Evolutionary conservation across 1,139 yeast species (phyloP), one percentile per base, ranked within the genome.

Genomic region (Hyphopichia burtonii): DNA sequence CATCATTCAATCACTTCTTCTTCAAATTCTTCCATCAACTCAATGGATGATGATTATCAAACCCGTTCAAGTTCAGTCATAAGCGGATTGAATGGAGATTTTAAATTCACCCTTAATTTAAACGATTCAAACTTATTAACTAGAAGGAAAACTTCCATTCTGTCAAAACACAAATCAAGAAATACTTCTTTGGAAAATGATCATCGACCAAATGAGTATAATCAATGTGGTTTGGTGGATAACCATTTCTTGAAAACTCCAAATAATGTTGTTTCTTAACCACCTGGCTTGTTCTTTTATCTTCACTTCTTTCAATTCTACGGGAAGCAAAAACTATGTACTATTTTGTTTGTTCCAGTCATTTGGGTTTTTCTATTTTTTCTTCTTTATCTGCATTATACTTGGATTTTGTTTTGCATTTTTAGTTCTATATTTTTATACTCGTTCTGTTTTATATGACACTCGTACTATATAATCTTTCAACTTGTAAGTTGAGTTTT

Each of bases 31-130:
- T 18, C 39, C 12, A 38, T 42, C 35, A 31, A 36, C 27, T 23
- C 37, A 6, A 3, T 31, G 8, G 39, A 37, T 30, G 59, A 47
- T 18, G 62, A 56, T 34, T 63, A 61, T 44, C 74, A 66, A 44
- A 72, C 78, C 1, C 56, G 77, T 39, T 71, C 75, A 16, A 66
- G 73, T n/a, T 67, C 74, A 3, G 64, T 71, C 3, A 68, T 71
- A 15, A 63, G 69, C 12, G 73, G 73, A 17, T 59, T 59, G 25
- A 70, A 57, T 46, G 73, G 71, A 25, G 74, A 65, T 44, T 72
- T 61, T 49, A 72, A 71, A 45, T 73, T 73, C 44, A 71, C 75
- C 3, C 58, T 73, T 31, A 72, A 68, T 46, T 54, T 73, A 55
- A 69, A 70, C 47, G 77, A 72, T 44, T 68, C 72, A 44, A 69